Evolutionary conservation across 192 early-diverging fungal species (phyloP).

Genomic region (Thoreauomyces humboldtii): DNA sequence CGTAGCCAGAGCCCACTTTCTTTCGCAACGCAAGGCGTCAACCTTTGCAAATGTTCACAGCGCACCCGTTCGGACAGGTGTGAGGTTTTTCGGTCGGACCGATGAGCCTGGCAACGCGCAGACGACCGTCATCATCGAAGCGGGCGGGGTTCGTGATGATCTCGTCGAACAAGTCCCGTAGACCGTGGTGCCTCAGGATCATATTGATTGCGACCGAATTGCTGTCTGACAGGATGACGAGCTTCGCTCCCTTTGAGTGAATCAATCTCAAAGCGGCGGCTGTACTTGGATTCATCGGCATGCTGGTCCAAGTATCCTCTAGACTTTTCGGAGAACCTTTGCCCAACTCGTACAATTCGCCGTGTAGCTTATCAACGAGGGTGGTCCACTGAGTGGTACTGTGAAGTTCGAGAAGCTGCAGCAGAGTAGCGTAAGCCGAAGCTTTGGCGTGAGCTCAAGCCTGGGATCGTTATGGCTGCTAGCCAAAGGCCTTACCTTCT

Average conservation of each 20-base stretch:
- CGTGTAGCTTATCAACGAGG: too few species aligned
- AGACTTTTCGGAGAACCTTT: too few species aligned
- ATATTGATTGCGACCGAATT: conserved; percentile 60
- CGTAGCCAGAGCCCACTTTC: too few species aligned
- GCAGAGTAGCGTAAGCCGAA: neutral
- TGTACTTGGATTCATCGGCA: too few species aligned
- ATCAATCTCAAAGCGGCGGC: conserved; percentile 44
- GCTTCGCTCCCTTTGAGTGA: conserved; percentile 42
- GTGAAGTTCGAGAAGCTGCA: neutral
- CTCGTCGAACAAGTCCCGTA: conserved; percentile 40
- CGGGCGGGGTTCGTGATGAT: conserved; percentile 61
- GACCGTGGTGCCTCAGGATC: conserved; percentile 53
- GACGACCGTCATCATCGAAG: conserved; percentile 40
- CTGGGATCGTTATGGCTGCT: too few species aligned
- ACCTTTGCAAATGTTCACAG: conserved; percentile 66
- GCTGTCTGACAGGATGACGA: conserved; percentile 62
- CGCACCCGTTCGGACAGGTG: conserved; percentile 49
- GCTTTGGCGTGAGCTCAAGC: neutral
- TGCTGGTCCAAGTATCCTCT: too few species aligned
- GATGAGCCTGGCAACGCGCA: conserved; percentile 46
- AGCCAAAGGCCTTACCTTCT: conserved; percentile 28
- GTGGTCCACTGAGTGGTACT: conserved; percentile 53
- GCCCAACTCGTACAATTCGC: too few species aligned
- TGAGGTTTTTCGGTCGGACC: conserved; percentile 34
- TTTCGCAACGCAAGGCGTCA: too few species aligned